These are phyloP conservation scores for Coniferiporia sulphurascens DNA, from an alignment of 1,284 basidiomycete genomes.

Conservation along the genomic window DNA sequence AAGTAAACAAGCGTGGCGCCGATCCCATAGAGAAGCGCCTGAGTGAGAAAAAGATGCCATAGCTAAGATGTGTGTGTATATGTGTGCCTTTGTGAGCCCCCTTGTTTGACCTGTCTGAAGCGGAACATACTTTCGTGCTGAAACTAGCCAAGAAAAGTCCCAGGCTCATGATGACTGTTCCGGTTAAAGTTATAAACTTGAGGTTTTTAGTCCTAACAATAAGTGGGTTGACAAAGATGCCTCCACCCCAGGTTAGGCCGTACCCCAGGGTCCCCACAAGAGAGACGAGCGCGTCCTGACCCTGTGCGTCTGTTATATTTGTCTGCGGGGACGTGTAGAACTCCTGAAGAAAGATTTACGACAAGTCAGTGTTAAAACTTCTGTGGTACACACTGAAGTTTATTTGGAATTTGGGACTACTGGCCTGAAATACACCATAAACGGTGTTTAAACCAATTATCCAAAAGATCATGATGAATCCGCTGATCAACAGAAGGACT, in stretches of 20 bases:
- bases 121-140: slow-evolving; percentile 29
- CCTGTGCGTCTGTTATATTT: slow-evolving; percentile 33
- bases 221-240: slow-evolving; percentile 40
- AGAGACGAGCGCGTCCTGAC: slow-evolving; percentile 38
- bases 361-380: not conserved
- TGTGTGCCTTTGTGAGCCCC: too few relatives aligned
- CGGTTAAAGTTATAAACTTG: slow-evolving; percentile 34
- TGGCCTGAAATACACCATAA: slow-evolving; percentile 36
- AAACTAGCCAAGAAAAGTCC: slow-evolving; percentile 39
- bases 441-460: slow-evolving; percentile 40
- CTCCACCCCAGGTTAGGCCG: slow-evolving; percentile 44
- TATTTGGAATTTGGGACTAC: not conserved
- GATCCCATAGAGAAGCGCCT: slow-evolving; percentile 39
- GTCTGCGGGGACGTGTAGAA: slow-evolving; percentile 37
- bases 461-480: slow-evolving; percentile 42
- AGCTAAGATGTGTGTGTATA: slow-evolving; percentile 27
- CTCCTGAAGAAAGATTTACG: slow-evolving; percentile 27
- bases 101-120: not conserved
- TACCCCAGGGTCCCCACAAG: slow-evolving; percentile 41
- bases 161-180: slow-evolving; percentile 37
- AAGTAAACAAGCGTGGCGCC: slow-evolving; percentile 43
- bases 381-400: not conserved
- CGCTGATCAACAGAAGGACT: slow-evolving; percentile 33
- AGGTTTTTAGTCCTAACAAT: slow-evolving; percentile 33
- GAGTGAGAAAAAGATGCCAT: slow-evolving; percentile 42